phyloP scores from a whole-genome alignment of 495 filamentous ascomycete genomes.

The Daldinia childiae region DNA sequence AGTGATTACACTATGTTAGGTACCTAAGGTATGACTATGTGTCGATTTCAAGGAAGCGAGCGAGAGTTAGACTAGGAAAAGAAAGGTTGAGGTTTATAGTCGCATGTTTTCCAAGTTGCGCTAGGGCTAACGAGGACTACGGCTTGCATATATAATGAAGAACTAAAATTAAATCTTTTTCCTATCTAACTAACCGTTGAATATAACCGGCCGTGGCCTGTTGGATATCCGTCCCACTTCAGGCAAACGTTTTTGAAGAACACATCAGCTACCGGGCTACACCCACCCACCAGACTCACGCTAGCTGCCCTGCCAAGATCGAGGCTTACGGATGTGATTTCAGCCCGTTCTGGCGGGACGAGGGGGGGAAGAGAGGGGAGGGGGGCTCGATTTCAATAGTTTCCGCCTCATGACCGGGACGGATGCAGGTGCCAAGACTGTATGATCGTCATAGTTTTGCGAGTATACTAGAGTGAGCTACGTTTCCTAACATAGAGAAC shows the following conservation, averaged over 20 bases:
- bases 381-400: background rate
- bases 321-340: slow-evolving; percentile 19
- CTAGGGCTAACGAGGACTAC: slow-evolving; percentile 16
- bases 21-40: background rate
- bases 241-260: slow-evolving; percentile 7
- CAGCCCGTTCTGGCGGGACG: slow-evolving; percentile 17
- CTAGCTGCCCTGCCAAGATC: slow-evolving; percentile 32
- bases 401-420: slow-evolving; percentile 13
- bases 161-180: slow-evolving; percentile 11
- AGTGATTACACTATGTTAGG: no score
- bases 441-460: slow-evolving; percentile 13
- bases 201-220: slow-evolving; percentile 26
- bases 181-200: background rate
- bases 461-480: background rate
- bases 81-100: slow-evolving; percentile 1
- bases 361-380: background rate
- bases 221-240: slow-evolving; percentile 14
- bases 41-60: background rate
- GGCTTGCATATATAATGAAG: background rate
- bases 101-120: slow-evolving; percentile 1
- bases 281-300: background rate
- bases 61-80: background rate
- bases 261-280: background rate
- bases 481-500: background rate
- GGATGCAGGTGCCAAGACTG: slow-evolving; percentile 20